Base-by-base conservation (phyloP, 805 yeast genomes). In the Pichia gijzeniarum region DNA sequence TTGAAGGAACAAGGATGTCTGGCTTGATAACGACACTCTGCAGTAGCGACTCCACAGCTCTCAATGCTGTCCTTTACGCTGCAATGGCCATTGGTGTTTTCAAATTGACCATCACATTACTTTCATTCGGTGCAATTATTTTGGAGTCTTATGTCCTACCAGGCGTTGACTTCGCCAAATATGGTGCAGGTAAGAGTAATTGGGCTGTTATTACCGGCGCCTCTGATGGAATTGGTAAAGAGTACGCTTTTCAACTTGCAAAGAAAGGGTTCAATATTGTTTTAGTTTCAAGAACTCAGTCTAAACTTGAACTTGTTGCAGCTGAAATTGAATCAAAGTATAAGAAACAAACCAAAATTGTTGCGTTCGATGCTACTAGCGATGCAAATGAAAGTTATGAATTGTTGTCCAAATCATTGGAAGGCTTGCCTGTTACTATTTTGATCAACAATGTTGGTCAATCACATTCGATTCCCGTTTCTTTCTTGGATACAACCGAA, bases 201-300 rank as follows among this genome's bases (percentile, higher is more conserved):
- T 93, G 96, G 91, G 96, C 97, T n/a, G 85, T 93, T 28, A 77
- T 93, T 16, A 93, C 99, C 6, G 99, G 99, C 48, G 95, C 97
- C 3, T 87, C 97, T 40, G 98, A 93, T 62, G 99, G 99, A 31
- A 84, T 93, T 59, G 99, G 99, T 47, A 88, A 90, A 62, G 96
- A 93, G 63, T 93, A 77, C 60, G 82, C 96, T 2, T 59, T 67
- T 21, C 98, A 91, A 67, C 74, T 93, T 65, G 99, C 98, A 12
- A 65, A 73, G 44, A 80, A 76, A 53, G 96, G 96, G 2, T 83
- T 90, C 63, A 90, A 89, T 55, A 64, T 93, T 39, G 80, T 87
- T 12, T 73, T 93, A 53, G 80, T 91, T 14, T 85, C 96, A 21
- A 79, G 99, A 67, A 88, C 95, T 16, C 74, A 74, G 59, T 69